Evolutionary conservation across 768 basidiomycete genomes (phyloP), one percentile per base, ranked within the genome.

Genomic region (Phanerodontia chrysosporium): DNA sequence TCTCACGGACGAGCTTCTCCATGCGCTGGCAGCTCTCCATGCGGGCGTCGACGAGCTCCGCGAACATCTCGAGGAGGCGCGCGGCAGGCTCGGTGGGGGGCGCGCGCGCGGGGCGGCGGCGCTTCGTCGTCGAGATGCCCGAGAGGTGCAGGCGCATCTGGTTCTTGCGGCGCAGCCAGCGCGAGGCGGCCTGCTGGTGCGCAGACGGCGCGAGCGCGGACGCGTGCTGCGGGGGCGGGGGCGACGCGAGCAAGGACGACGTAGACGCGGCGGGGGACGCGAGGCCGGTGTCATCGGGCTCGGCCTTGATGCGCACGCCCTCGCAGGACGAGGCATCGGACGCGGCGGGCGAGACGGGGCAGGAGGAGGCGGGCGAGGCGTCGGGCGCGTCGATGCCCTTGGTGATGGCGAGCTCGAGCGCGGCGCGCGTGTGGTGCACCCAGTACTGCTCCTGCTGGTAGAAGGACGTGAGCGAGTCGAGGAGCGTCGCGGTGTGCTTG

Each of bases 11-110:
- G 61, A 90, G 75, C 49, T 78, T 79, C 62, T 82, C 82, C 54
- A 87, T 76, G 32, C 86, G 77, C 62, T 85, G 79, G 69, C 89
- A 90, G 66, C 86, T 89, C 70, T 89, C 88, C 80, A 90, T 83
- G 56, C 89, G 80, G 2, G 83, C 77, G 65, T 88, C 85, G 76
- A 89, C 82, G 75, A 90, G 84, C 60, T 82, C 80, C 58, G 85
- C 85, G 66, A 87, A 88, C 76, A 84, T 80, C 64, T 83, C 80
- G 60, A 90, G 73, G 55, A 90, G 78, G 55, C 77, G 80, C 27
- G 83, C 79, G 45, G 74, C 73, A 35, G 76, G 71, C 59, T 79
- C 77, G n/a, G 67, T 55, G 9, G 65, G 62, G 21, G 65, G 63
- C 32, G 66, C 65, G 65, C 68, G 63, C 64, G 63, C 45, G 29